Percentiles rank a stretch among this genome's conserved stretches.
Conservation (phyloP, 2,329 filamentous ascomycete genomes). For the Botrytis galanthina region DNA sequence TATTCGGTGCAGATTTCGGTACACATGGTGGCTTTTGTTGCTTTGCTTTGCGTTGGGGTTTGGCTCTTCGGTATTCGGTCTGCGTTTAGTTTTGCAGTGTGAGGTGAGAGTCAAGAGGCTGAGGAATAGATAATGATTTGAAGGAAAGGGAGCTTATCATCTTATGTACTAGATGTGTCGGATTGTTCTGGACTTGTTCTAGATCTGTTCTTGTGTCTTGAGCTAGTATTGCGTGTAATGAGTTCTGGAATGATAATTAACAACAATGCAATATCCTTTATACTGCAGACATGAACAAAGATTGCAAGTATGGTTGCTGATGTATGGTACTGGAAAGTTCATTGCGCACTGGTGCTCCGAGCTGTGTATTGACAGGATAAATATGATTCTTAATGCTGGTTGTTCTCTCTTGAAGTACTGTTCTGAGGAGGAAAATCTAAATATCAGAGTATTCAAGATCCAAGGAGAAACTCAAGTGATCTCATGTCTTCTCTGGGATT, state of each 20-base stretch:
- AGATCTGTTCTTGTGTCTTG: neutral
- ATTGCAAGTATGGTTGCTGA: neutral
- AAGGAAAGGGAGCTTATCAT: too few relatives aligned
- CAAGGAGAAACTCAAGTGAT: rapidly evolving
- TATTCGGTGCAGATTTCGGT: too few relatives aligned
- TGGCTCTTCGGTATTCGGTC: neutral
- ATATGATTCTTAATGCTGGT: neutral
- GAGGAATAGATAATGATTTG: neutral
- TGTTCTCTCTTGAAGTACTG: neutral
- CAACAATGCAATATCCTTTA: neutral
- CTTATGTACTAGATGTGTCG: neutral
- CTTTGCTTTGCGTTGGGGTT: neutral
- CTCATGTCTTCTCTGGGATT: neutral
- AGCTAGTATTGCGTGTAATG: neutral
- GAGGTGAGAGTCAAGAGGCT: neutral
- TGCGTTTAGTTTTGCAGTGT: neutral
- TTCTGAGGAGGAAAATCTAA: neutral
- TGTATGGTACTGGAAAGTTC: neutral
- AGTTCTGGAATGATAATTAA: neutral
- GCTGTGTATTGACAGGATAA: neutral
- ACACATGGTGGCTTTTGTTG: neutral
- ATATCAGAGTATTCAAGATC: neutral
- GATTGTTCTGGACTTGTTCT: neutral
- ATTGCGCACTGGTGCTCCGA: neutral
- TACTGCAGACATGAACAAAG: neutral